Evolutionary conservation across 345 rosid species (phyloP).

Genomic region (Reutealis trisperma): DNA sequence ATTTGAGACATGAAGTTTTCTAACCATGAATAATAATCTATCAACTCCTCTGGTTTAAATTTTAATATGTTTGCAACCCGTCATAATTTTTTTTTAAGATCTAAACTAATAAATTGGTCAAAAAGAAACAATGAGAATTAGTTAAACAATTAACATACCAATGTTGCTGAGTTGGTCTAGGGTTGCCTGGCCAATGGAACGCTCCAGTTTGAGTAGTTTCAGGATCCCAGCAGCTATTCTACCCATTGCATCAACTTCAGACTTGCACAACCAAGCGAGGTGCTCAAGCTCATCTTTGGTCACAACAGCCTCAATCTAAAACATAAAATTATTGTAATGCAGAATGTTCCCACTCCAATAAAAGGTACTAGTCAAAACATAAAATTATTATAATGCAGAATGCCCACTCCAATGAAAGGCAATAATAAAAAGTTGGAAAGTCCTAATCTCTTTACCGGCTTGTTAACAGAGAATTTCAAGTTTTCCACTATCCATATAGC

Average conservation of each 20-base stretch:
- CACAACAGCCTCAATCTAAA: slow-evolving; percentile 85
- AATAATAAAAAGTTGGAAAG: slow-evolving; percentile 20
- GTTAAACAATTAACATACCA: slow-evolving; percentile 46
- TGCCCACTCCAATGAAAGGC: background rate
- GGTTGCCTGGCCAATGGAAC: slow-evolving; percentile 72
- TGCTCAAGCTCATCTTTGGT: slow-evolving; percentile 88
- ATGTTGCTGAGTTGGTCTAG: slow-evolving; percentile 90
- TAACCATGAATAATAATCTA: background rate
- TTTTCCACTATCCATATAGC: slow-evolving; percentile 80
- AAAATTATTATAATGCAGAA: slow-evolving; percentile 11
- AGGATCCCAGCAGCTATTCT: slow-evolving; percentile 84
- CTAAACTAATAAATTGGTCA: background rate
- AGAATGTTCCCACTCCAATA: slow-evolving; percentile 1
- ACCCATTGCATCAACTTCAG: slow-evolving; percentile 94
- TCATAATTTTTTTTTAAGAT: background rate
- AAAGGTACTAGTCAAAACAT: slow-evolving; percentile 15
- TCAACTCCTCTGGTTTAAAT: no score
- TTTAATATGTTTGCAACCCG: background rate
- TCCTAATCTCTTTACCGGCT: slow-evolving; percentile 64
- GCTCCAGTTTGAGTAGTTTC: slow-evolving; percentile 82
- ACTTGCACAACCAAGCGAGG: slow-evolving; percentile 72
- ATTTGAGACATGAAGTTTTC: background rate
- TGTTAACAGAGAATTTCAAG: slow-evolving; percentile 82
- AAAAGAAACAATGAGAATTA: background rate
- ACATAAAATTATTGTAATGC: slow-evolving; percentile 7